Percentiles rank a stretch among this genome's conserved stretches.
These are phyloP conservation scores for Aspergillus aculeatinus DNA, from an alignment of 2,329 filamentous ascomycete species.

Conservation along the genomic window DNA sequence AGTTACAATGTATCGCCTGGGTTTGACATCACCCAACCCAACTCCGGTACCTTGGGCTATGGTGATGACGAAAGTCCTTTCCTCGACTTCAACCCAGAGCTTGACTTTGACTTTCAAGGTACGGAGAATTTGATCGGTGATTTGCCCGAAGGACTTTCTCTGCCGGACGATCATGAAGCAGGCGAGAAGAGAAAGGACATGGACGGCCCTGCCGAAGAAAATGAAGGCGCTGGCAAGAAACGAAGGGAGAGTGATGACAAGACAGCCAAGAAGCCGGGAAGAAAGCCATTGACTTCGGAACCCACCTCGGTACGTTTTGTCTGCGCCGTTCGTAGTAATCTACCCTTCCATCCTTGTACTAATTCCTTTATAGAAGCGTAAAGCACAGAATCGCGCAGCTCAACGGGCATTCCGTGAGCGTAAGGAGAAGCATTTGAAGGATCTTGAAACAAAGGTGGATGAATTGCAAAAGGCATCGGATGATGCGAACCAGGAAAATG, in stretches of 20 bases:
- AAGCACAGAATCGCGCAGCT: slow-evolving; percentile 91
- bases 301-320: slow-evolving; percentile 79
- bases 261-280: slow-evolving; percentile 88
- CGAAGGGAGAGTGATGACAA: slow-evolving; percentile 82
- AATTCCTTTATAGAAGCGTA: slow-evolving; percentile 51
- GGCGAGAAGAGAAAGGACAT: slow-evolving; percentile 62
- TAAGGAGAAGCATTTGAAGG: slow-evolving; percentile 73
- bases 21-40: slow-evolving; percentile 35
- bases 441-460: slow-evolving; percentile 57
- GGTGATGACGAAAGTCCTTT: slow-evolving; percentile 71
- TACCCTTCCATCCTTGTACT: slow-evolving; percentile 16
- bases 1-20: slow-evolving; percentile 38
- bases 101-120: slow-evolving; percentile 68
- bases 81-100: slow-evolving; percentile 77
- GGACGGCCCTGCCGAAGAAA: slow-evolving; percentile 57
- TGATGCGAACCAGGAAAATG: slow-evolving; percentile 81
- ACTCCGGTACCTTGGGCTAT: slow-evolving; percentile 52
- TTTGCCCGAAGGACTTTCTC: slow-evolving; percentile 53
- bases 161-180: slow-evolving; percentile 49
- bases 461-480: slow-evolving; percentile 78
- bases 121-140: slow-evolving; percentile 73
- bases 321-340: background rate
- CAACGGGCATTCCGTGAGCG: slow-evolving; percentile 92
- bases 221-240: slow-evolving; percentile 64
- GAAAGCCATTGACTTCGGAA: slow-evolving; percentile 93